Conservation (phyloP, 768 basidiomycete genomes). For the Roridomyces roridus region DNA sequence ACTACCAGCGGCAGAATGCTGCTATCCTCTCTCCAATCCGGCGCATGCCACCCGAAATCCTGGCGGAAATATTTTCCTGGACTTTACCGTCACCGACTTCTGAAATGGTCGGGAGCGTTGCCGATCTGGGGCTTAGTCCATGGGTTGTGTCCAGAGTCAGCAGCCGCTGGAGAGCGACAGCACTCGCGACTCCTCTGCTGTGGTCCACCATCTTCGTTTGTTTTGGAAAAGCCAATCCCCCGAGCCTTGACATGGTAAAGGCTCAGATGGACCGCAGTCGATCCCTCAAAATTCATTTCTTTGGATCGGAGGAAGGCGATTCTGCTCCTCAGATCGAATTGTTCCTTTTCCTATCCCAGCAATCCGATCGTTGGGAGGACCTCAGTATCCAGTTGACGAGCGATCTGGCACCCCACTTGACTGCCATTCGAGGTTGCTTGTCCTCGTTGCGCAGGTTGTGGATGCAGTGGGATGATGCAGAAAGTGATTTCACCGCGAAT, state of each 20-base stretch:
- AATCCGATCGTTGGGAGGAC: neutral
- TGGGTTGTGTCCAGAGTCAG: neutral
- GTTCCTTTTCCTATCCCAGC: neutral
- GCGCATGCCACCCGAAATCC: constrained; percentile 10
- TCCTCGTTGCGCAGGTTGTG: neutral
- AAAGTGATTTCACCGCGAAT: neutral
- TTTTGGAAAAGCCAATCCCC: too few species aligned
- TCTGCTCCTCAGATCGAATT: neutral
- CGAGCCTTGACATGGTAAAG: neutral
- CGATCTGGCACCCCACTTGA: neutral
- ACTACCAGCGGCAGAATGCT: neutral
- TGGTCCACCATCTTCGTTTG: constrained; percentile 3
- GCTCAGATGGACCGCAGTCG: neutral
- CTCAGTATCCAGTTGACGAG: neutral
- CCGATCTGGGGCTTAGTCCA: neutral
- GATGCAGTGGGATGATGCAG: neutral
- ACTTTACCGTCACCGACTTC: neutral
- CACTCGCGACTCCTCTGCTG: neutral
- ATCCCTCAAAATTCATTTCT: neutral
- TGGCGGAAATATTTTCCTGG: constrained; percentile 7
- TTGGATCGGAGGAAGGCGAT: neutral
- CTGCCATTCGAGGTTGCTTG: neutral
- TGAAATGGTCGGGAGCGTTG: neutral
- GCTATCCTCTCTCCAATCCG: neutral
- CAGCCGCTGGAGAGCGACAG: neutral